These are phyloP conservation scores for Apophysomyces ossiformis DNA, from an alignment of 371 early-diverging fungal genomes.

Conservation along the genomic window DNA sequence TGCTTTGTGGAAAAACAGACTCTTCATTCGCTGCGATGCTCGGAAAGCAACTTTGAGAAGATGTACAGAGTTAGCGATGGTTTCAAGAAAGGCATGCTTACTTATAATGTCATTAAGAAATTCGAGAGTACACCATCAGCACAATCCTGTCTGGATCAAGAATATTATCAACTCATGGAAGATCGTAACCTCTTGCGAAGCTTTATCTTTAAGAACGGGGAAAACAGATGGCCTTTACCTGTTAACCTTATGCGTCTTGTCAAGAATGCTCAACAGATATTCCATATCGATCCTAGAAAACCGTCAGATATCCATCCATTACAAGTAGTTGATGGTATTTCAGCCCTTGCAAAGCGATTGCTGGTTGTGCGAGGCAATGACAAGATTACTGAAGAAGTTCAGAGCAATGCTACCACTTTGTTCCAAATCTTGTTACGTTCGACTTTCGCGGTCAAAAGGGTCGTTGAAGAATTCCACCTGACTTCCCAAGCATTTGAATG, in stretches of 20 bases:
- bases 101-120: slow-evolving; percentile 65
- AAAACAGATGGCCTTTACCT: slow-evolving; percentile 87
- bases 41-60: slow-evolving; percentile 73
- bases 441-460: slow-evolving; percentile 81
- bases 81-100: slow-evolving; percentile 69
- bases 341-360: slow-evolving; percentile 71
- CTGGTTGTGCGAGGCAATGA: slow-evolving; percentile 91
- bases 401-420: slow-evolving; percentile 89
- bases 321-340: slow-evolving; percentile 76
- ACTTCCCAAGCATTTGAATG: slow-evolving; percentile 91
- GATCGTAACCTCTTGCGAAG: slow-evolving; percentile 81
- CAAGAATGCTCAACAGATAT: slow-evolving; percentile 89
- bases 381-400: slow-evolving; percentile 83
- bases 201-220: slow-evolving; percentile 80
- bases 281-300: slow-evolving; percentile 80
- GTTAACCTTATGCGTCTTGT: slow-evolving; percentile 91
- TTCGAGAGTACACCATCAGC: slow-evolving; percentile 72
- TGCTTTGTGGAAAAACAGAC: slow-evolving; percentile 89
- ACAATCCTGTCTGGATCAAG: slow-evolving; percentile 80
- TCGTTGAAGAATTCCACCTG: slow-evolving; percentile 91
- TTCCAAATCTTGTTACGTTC: slow-evolving; percentile 90
- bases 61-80: slow-evolving; percentile 81
- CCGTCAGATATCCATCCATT: slow-evolving; percentile 90
- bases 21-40: slow-evolving; percentile 70
- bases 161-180: slow-evolving; percentile 74